phyloP scores from a whole-genome alignment of 345 rosid species.

The Acer saccharum region DNA sequence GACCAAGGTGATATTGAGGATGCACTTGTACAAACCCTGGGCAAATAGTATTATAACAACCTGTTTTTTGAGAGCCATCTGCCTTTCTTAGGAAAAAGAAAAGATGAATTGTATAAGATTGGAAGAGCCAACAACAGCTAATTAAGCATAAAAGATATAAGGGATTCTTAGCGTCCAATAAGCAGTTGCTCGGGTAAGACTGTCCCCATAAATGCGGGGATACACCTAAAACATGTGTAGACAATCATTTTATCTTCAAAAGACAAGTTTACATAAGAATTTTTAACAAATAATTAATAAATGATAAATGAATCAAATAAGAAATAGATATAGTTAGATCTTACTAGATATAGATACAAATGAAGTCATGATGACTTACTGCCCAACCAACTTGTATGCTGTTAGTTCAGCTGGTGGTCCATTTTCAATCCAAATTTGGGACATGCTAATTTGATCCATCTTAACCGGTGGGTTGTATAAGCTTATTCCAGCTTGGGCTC shows the following conservation, averaged over 20 bases:
- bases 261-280: no score
- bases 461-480: background rate
- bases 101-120: no score
- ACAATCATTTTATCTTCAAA: background rate
- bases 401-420: background rate
- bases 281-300: no score
- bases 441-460: background rate
- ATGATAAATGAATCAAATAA: no score
- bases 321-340: no score
- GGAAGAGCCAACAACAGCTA: background rate
- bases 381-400: conserved; percentile 4
- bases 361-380: background rate
- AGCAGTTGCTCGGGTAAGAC: background rate
- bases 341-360: background rate
- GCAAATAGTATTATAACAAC: background rate
- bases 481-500: background rate
- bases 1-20: background rate
- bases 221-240: background rate
- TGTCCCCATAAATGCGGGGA: background rate
- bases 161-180: background rate
- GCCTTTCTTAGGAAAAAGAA: background rate
- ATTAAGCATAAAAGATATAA: background rate
- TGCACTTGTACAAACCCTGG: background rate
- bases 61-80: background rate
- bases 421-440: background rate